These are phyloP conservation scores for Ampelomyces quisqualis DNA, from an alignment of 2,329 filamentous ascomycete genomes.

Conservation along the genomic window DNA sequence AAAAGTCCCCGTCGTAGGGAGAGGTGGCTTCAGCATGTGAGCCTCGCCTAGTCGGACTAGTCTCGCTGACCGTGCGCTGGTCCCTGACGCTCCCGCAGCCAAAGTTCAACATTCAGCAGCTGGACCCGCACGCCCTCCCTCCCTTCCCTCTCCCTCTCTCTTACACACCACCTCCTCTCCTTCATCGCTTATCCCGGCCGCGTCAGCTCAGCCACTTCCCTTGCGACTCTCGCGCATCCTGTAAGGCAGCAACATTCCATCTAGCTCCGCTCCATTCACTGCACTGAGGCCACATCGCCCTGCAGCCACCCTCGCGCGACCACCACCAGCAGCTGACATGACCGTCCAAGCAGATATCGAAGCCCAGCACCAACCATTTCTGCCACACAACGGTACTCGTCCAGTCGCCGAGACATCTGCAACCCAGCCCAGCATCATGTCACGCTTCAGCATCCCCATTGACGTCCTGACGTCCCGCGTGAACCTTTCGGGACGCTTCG, in stretches of 20 bases:
- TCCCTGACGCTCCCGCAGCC: constrained; percentile 13
- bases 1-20: constrained; percentile 8
- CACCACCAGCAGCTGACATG: constrained; percentile 28
- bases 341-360: constrained; percentile 30
- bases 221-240: constrained; percentile 13
- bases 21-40: constrained; percentile 11
- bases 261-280: constrained; percentile 8
- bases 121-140: constrained; percentile 9
- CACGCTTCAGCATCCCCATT: constrained; percentile 87
- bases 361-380: constrained; percentile 31
- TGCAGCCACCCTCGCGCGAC: constrained; percentile 5
- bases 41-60: constrained; percentile 11
- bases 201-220: constrained; percentile 23
- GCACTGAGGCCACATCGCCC: constrained; percentile 35
- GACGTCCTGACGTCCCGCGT: constrained; percentile 89
- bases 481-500: constrained; percentile 82
- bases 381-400: constrained; percentile 20
- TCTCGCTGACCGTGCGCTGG: too few relatives aligned
- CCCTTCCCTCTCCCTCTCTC: constrained; percentile 7
- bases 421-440: constrained; percentile 57
- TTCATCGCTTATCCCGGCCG: constrained; percentile 20
- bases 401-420: constrained; percentile 8
- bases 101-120: constrained; percentile 4
- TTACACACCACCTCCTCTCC: too few relatives aligned
- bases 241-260: constrained; percentile 34